Base-by-base conservation (phyloP, 345 rosid genomes). In the Gossypium sturtianum region DNA sequence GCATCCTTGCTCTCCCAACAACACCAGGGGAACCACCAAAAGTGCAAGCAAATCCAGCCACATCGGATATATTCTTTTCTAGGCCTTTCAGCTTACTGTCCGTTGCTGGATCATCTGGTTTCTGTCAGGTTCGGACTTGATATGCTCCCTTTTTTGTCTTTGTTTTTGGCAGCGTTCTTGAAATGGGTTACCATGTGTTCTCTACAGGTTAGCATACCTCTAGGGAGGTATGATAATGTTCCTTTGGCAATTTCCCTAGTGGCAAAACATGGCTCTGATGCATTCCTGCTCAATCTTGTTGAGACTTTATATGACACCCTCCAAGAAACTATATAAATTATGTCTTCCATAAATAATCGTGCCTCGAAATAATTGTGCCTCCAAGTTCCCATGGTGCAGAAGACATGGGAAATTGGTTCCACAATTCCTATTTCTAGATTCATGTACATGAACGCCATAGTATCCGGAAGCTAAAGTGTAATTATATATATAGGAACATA, bases 11-110 rank as follows among this genome's bases (percentile, higher is more conserved):
- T 43, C 85, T 92, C 78, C 98, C 98, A 1, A 89, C 94, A 2
- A 89, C 88, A 57, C 94, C 97, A 58, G 95, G 88, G 53, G 90
- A 82, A 73, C 97, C 95, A 59, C 97, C 97, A 10, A 88, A 92
- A 78, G 86, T 90, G 12, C 82, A 89, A 52, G 84, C 83, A 38
- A 90, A 92, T 74, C 73, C 90, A 69, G 69, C 80, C 0, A 71
- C 81, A 54, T 81, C 90, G 16, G 96, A 92, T 77, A 53, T 75
- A 16, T 84, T 86, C 75, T 78, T 85, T 11, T 84, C 79, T 41
- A 83, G 83, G 84, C 90, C 97, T 61, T 92, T 87, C 25, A 84
- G 93, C 83, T 86, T 92, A 83, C 85, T 89, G 63, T 89, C 94
- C 1, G 78, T 94, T 53, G 88, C 92, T 8, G 96, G 93, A 25